These are phyloP conservation scores for Corylus heterophylla DNA, from an alignment of 306 rosid species.

Conservation along the genomic window DNA sequence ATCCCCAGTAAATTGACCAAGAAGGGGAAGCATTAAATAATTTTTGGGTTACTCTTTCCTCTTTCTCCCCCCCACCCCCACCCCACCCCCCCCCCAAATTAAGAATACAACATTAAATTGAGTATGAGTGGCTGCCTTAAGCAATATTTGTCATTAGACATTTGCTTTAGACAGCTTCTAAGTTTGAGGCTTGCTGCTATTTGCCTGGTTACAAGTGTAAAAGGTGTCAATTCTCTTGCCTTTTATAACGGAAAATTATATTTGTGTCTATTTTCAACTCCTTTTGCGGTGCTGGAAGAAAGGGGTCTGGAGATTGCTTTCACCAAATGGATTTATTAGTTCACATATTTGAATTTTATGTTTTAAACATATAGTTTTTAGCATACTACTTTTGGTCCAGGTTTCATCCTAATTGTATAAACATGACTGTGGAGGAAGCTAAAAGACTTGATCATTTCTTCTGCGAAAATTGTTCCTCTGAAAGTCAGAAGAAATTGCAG, in stretches of 20 bases:
- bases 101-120: not conserved
- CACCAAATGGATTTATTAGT: not conserved
- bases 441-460: constrained; percentile 85
- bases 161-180: not conserved
- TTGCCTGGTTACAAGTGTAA: not conserved
- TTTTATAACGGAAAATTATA: not conserved
- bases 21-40: not conserved
- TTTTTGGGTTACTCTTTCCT: too few relatives aligned
- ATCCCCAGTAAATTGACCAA: not conserved
- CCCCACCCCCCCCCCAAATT: too few relatives aligned
- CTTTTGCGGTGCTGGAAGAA: too few relatives aligned
- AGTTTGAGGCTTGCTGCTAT: not conserved
- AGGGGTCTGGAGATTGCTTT: not conserved
- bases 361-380: constrained; percentile 37
- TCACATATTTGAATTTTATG: constrained; percentile 7
- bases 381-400: constrained; percentile 65
- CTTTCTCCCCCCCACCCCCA: too few relatives aligned
- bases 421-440: constrained; percentile 96
- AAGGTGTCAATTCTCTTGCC: not conserved
- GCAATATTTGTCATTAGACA: not conserved
- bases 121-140: not conserved
- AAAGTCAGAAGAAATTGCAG: constrained; percentile 87
- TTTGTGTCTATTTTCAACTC: not conserved
- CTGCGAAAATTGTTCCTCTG: constrained; percentile 88
- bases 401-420: constrained; percentile 99